A percentile compares a stretch with the other conserved stretches of the same genome.
Evolutionary conservation across 768 basidiomycete species (phyloP).

Genomic region (Pleurotus ostreatus): DNA sequence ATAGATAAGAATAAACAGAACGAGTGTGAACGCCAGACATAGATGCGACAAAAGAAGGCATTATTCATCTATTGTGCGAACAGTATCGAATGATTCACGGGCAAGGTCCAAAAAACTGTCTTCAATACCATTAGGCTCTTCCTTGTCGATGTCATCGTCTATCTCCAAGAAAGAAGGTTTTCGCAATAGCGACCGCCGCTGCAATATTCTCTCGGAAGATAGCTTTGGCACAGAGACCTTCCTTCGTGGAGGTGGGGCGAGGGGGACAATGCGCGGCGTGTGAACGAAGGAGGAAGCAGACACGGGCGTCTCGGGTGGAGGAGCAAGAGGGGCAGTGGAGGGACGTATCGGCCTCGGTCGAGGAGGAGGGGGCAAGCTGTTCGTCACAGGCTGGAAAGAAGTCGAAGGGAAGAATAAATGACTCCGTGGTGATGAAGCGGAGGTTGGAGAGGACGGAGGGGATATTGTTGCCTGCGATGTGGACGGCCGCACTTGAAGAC

Average conservation of each 20-base stretch:
- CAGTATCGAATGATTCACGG: slow-evolving; percentile 48
- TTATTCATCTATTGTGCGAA: slow-evolving; percentile 25
- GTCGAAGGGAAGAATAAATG: slow-evolving; percentile 14
- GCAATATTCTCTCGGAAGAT: slow-evolving; percentile 34
- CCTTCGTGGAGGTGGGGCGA: slow-evolving; percentile 20
- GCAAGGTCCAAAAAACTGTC: slow-evolving; percentile 51
- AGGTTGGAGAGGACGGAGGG: slow-evolving; percentile 18
- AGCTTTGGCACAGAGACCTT: slow-evolving; percentile 26
- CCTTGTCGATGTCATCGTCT: slow-evolving; percentile 42
- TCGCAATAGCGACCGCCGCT: slow-evolving; percentile 51
- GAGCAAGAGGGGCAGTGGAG: slow-evolving; percentile 21
- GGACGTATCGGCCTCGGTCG: slow-evolving; percentile 31
- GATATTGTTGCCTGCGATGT: slow-evolving; percentile 28
- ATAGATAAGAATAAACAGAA: slow-evolving; percentile 12
- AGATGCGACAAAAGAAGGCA: neutral
- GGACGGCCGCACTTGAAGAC: slow-evolving; percentile 25
- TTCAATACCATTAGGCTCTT: slow-evolving; percentile 16
- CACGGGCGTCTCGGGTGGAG: slow-evolving; percentile 26
- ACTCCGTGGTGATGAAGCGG: slow-evolving; percentile 9
- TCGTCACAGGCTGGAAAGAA: slow-evolving; percentile 23
- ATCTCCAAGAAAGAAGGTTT: slow-evolving; percentile 76
- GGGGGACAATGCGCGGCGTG: slow-evolving; percentile 8
- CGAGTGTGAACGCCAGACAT: neutral
- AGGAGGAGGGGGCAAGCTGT: slow-evolving; percentile 54
- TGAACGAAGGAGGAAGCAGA: neutral